phyloP scores from a whole-genome alignment of 148 eudicot genomes.

The Dysphania ambrosioides region DNA sequence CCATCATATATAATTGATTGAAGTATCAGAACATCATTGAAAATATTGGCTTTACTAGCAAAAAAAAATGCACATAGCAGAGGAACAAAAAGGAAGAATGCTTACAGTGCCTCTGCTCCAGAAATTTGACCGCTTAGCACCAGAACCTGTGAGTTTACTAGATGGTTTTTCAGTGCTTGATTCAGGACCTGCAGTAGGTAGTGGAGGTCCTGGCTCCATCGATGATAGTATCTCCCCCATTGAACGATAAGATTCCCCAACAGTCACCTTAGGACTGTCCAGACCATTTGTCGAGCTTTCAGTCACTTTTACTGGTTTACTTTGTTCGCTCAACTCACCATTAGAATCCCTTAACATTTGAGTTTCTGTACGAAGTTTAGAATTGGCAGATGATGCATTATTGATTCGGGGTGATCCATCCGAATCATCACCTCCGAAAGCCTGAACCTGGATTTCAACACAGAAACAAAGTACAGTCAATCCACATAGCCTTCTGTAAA shows the following conservation, averaged over 20 bases:
- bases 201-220: constrained; percentile 74
- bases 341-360: constrained; percentile 39
- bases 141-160: constrained; percentile 48
- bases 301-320: constrained; percentile 33
- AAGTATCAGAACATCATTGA: background rate
- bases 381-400: constrained; percentile 41
- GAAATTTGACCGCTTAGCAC: constrained; percentile 63
- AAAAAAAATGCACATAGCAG: background rate
- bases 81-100: constrained; percentile 7
- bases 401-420: constrained; percentile 56
- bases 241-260: constrained; percentile 55
- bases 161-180: constrained; percentile 50
- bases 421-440: constrained; percentile 64
- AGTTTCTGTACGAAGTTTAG: constrained; percentile 44
- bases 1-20: background rate
- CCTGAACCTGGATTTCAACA: constrained; percentile 39
- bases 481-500: constrained; percentile 6
- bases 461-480: constrained; percentile 13
- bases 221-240: constrained; percentile 84
- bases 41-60: background rate
- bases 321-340: constrained; percentile 42
- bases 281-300: constrained; percentile 37
- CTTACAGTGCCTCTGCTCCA: constrained; percentile 89
- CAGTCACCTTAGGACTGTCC: constrained; percentile 36
- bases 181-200: constrained; percentile 50